These are phyloP conservation scores for Silene vulgaris DNA, from an alignment of 179 eudicot genomes.

Conservation along the genomic window DNA sequence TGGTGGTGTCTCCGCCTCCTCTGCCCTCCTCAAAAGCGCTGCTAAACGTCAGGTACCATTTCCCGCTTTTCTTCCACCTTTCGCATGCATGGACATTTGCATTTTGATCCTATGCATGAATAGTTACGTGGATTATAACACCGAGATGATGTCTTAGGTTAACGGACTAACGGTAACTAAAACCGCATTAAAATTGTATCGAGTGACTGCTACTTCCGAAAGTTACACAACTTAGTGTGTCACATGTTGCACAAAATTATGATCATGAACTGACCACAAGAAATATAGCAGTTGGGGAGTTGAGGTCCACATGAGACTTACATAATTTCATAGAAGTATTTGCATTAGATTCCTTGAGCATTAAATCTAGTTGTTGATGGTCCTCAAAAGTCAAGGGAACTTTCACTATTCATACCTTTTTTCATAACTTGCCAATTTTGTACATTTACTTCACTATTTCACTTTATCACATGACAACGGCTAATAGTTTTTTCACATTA, in stretches of 20 bases:
- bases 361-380: conserved; percentile 15
- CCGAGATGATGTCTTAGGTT: not conserved
- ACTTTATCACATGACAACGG: conserved; percentile 27
- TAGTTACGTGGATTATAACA: not conserved
- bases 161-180: not conserved
- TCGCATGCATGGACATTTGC: too few relatives aligned
- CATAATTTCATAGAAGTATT: not conserved
- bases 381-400: conserved; percentile 24
- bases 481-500: conserved; percentile 14
- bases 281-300: not conserved
- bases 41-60: conserved; percentile 44
- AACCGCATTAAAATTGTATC: not conserved
- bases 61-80: conserved; percentile 9
- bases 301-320: conserved; percentile 16
- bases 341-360: not conserved
- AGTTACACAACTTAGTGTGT: not conserved
- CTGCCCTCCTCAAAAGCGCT: conserved; percentile 34
- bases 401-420: conserved; percentile 16
- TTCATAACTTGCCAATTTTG: conserved; percentile 1
- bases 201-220: not conserved
- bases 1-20: conserved; percentile 38
- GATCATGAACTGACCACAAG: not conserved
- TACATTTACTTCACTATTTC: not conserved
- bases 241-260: too few relatives aligned
- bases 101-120: too few relatives aligned